Evolutionary conservation across 1,284 basidiomycete species (phyloP), one percentile per base, ranked within the genome.

Genomic region (Cystobasidium sp.): DNA sequence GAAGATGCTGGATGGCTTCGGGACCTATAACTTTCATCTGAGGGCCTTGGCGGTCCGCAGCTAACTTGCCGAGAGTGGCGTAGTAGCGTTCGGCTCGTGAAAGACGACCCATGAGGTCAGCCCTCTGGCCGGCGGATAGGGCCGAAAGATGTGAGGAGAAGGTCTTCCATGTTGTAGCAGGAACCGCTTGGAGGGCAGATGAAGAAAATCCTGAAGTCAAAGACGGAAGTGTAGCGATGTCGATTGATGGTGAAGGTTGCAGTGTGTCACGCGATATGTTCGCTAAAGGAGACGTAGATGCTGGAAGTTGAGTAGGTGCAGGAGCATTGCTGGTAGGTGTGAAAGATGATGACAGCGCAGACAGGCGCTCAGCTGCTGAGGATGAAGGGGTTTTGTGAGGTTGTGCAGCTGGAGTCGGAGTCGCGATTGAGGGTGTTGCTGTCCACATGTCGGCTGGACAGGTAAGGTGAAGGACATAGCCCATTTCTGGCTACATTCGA

Each of bases 401-500:
- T 37, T 56, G 20, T 16, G 47, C 37, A 20, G 69, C 51, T 72
- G 62, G 14, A 31, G 41, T 22, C 6, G 20, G 16, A 39, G 52
- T 18, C 6, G 61, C 37, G 31, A 31, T 31, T 31, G 31, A 31
- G 31, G 31, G 31, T 41, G 63, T 22, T 12, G 31, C 18, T 20
- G 65, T 73, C 70, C 70, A 73, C 43, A 41, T 55, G 22, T 62
- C 46, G 31, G 63, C 14, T 18, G 49, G 63, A 66, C 70, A 65
- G 52, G 43, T 55, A 18, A 73, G 70, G 49, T 73, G 70, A 18
- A 73, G 61, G 14, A 59, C 70, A 43, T 65, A 66, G 41, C 66
- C 66, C 41, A 59, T 59, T 22, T 56, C n/a, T 22, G 66, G 20
- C 66, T 68, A 39, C 22, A 53, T 12, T 18, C 44, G 31, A 18